These are phyloP conservation scores for Gynandropsis gynandra DNA, from an alignment of 345 rosid genomes.

Conservation along the genomic window DNA sequence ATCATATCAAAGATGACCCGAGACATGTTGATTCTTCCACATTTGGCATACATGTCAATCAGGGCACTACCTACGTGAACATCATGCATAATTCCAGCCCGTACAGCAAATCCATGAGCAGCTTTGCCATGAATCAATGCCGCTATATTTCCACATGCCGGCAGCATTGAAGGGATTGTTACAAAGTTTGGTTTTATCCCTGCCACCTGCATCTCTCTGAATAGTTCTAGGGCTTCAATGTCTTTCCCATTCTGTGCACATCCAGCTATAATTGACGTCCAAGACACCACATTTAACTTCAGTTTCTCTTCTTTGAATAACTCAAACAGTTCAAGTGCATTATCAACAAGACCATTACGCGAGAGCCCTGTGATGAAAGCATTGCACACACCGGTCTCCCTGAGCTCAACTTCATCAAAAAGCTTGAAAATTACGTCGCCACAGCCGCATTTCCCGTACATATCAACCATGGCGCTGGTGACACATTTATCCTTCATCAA, in stretches of 20 bases:
- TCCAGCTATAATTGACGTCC: slow-evolving; percentile 57
- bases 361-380: slow-evolving; percentile 51
- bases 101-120: slow-evolving; percentile 47
- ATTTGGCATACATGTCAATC: slow-evolving; percentile 74
- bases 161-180: slow-evolving; percentile 62
- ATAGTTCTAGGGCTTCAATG: slow-evolving; percentile 47
- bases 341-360: slow-evolving; percentile 44
- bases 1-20: slow-evolving; percentile 47
- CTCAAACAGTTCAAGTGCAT: slow-evolving; percentile 42
- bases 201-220: slow-evolving; percentile 56
- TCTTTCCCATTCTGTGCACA: slow-evolving; percentile 62
- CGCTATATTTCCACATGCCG: slow-evolving; percentile 61
- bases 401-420: slow-evolving; percentile 30
- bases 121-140: slow-evolving; percentile 55
- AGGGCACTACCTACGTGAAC: slow-evolving; percentile 60
- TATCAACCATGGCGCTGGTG: slow-evolving; percentile 40
- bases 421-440: slow-evolving; percentile 30
- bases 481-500: slow-evolving; percentile 34
- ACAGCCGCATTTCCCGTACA: slow-evolving; percentile 53
- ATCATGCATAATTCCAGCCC: slow-evolving; percentile 37
- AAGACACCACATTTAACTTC: slow-evolving; percentile 52
- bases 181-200: slow-evolving; percentile 53
- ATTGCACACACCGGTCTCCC: slow-evolving; percentile 50
- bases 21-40: slow-evolving; percentile 53
- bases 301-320: slow-evolving; percentile 30